Evolutionary conservation across 2,329 filamentous ascomycete species (phyloP).

Genomic region (Stagonosporopsis tanaceti): DNA sequence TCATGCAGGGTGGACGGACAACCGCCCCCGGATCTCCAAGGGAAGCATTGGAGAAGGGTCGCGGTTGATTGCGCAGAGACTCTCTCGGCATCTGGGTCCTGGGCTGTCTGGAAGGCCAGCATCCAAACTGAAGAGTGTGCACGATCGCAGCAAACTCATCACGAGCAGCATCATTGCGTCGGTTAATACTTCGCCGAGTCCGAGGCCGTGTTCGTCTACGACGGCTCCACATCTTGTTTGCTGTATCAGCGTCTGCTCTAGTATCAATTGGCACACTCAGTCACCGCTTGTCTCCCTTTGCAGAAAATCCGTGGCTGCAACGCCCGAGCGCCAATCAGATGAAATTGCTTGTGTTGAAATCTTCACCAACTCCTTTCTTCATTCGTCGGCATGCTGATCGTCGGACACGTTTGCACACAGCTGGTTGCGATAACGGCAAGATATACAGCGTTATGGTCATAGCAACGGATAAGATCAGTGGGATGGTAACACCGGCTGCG

Average conservation of each 20-base stretch:
- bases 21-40: slow-evolving; percentile 19
- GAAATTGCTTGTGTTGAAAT: background rate
- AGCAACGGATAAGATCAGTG: background rate
- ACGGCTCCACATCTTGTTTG: slow-evolving; percentile 16
- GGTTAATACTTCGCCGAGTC: slow-evolving; percentile 12
- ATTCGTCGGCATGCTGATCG: background rate
- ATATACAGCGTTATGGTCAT: slow-evolving; percentile 2
- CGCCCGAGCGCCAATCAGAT: background rate
- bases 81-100: background rate
- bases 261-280: slow-evolving; percentile 1
- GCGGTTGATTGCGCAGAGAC: slow-evolving; percentile 6
- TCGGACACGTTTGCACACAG: background rate
- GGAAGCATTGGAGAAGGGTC: slow-evolving; percentile 9
- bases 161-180: background rate
- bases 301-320: background rate
- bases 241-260: slow-evolving; percentile 7
- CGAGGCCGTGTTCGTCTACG: slow-evolving; percentile 6
- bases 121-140: background rate
- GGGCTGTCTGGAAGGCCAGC: background rate
- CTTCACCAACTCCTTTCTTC: background rate
- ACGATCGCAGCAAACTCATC: background rate
- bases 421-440: background rate
- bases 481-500: slow-evolving; percentile 8
- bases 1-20: slow-evolving; percentile 19
- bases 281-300: slow-evolving; percentile 7